Conservation (phyloP, 176 grass and related monocot species). For the Calamus simplicifolius region DNA sequence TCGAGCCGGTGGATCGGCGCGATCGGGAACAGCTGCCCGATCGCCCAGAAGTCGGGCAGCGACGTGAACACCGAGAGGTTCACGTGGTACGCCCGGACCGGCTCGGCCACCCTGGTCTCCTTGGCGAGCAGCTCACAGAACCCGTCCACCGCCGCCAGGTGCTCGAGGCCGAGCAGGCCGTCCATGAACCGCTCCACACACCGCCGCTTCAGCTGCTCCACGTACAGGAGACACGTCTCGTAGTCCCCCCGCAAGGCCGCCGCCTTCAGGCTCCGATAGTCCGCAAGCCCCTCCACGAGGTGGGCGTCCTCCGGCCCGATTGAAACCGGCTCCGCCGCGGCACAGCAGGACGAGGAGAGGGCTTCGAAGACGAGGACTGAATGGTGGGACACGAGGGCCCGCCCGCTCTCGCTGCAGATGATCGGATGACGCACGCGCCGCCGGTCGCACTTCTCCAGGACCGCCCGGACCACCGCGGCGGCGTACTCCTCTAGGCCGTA, state of each 20-base stretch:
- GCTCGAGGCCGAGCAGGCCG: conserved; percentile 1
- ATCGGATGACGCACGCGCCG: conserved; percentile 5
- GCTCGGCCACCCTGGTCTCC: background rate
- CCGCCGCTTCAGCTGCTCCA: conserved; percentile 13
- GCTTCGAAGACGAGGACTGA: conserved; percentile 14
- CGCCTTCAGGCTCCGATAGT: conserved; percentile 1
- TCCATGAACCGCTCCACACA: conserved; percentile 9
- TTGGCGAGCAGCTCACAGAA: conserved; percentile 4
- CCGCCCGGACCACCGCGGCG: background rate
- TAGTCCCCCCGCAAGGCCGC: conserved; percentile 2
- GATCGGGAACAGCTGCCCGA: conserved; percentile 17
- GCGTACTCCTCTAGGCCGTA: conserved; percentile 12
- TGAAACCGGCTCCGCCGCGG: background rate
- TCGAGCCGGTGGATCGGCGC: conserved; percentile 14
- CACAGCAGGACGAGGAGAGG: background rate
- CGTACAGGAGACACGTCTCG: conserved; percentile 4
- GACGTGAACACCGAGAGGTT: conserved; percentile 12
- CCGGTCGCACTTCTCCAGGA: conserved; percentile 6
- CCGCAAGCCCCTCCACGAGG: background rate
- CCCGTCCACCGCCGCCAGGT: conserved; percentile 12
- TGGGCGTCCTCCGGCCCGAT: background rate
- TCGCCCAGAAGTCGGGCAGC: conserved; percentile 13
- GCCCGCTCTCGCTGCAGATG: conserved; percentile 18
- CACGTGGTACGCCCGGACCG: conserved; percentile 7
- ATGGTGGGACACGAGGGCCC: conserved; percentile 13